Evolutionary conservation across 805 yeast genomes (phyloP).

Genomic region (Trichomonascus vanleenenianus): DNA sequence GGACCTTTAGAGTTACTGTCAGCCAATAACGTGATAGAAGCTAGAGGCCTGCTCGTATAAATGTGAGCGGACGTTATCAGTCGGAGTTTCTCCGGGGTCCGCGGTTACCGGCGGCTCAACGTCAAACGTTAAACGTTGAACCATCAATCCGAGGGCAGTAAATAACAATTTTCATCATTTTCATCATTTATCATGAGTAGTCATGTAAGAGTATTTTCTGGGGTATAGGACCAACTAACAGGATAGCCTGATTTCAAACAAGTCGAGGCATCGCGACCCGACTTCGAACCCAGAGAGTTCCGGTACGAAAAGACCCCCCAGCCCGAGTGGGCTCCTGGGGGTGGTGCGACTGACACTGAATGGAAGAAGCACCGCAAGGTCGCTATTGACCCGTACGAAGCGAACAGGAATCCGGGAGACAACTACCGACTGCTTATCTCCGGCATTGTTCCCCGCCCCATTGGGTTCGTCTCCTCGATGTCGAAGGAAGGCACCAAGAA

Average conservation of each 20-base stretch:
- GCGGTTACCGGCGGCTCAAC: no score
- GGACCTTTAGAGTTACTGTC: no score
- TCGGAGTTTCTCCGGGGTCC: no score
- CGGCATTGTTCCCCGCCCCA: slow-evolving; percentile 52
- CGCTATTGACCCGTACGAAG: slow-evolving; percentile 41
- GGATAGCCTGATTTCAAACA: slow-evolving; percentile 19
- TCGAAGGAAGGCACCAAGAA: slow-evolving; percentile 37
- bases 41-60: no score
- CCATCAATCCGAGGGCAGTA: no score
- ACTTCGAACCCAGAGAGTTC: slow-evolving; percentile 5
- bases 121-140: no score
- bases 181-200: no score
- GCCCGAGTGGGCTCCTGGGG: slow-evolving; percentile 40
- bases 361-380: slow-evolving; percentile 42
- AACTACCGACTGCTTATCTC: slow-evolving; percentile 47
- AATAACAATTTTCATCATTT: no score
- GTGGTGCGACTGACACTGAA: slow-evolving; percentile 38
- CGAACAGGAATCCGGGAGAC: slow-evolving; percentile 33
- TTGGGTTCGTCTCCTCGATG: slow-evolving; percentile 49
- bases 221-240: no score
- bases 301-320: slow-evolving; percentile 15
- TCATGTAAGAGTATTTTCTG: no score
- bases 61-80: no score
- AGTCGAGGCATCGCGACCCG: slow-evolving; percentile 19
- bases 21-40: no score